Evolutionary conservation across 2,329 filamentous ascomycete genomes (phyloP), one percentile per base, ranked within the genome.

Genomic region (Phyllosticta capitalensis): DNA sequence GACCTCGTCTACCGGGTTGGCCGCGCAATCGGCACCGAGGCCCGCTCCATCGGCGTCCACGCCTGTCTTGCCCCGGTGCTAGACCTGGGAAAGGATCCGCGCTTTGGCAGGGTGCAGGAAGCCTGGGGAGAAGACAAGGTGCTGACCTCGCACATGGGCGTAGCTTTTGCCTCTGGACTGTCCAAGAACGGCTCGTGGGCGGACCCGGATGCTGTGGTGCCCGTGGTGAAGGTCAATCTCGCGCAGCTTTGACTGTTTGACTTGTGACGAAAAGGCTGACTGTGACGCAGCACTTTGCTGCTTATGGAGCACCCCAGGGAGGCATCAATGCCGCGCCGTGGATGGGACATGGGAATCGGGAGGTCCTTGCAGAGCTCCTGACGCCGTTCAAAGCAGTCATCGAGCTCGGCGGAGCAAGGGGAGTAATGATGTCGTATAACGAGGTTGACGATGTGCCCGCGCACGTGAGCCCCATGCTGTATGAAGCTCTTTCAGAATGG

Each of bases 81-180:
- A 1, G 76, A 78, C 63, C 64, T 78, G 6, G 75, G 74, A 1
- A 72, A 75, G 54, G 76, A 78, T 52, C 73, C 75, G 2, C 66
- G 76, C 58, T 78, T 75, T 75, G 75, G 76, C 5, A 69, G 76
- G 54, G 72, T 63, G 38, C 75, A 77, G 66, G 76, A 78, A 66
- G 74, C 71, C n/a, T 78, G 76, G 75, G 76, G 76, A 0, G 76
- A 78, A 58, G 76, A 78, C 61, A 76, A 76, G 63, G 64, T 76
- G 0, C 63, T 78, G 12, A 77, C 76, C 0, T 73, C 74, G 9
- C 68, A 73, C 24, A 77, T 78, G 75, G 75, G 76, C 6, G 73
- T 77, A 14, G 75, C 75, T 1, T 76, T 75, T 61, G 67, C 75
- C 0, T 74, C 71, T 5, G 75, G 76, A 0, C 58, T 78, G 19